Percentiles rank a stretch among this genome's conserved stretches.
Evolutionary conservation across 139 green algal species (phyloP).

Genomic region (Astrephomene gubernaculifera): DNA sequence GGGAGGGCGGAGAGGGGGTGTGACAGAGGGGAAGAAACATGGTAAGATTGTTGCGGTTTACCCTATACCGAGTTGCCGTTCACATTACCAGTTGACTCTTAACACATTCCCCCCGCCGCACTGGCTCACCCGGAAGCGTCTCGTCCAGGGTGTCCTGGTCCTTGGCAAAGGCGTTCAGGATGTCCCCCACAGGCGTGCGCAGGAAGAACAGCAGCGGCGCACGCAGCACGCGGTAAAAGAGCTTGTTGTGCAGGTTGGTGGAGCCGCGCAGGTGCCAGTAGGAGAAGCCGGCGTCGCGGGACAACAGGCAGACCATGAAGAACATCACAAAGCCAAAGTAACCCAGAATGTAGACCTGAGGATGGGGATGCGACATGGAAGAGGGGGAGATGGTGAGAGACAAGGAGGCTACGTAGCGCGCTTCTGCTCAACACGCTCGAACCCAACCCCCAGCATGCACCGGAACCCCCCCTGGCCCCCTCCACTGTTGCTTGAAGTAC

Average conservation of each 20-base stretch:
- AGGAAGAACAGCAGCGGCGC: conserved; percentile 70
- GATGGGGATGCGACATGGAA: not conserved
- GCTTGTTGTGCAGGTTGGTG: conserved; percentile 61
- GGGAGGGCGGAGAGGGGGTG: not conserved
- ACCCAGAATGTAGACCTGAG: conserved; percentile 60
- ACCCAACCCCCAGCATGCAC: no score
- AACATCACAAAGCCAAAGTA: conserved; percentile 65
- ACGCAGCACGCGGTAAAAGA: conserved; percentile 66
- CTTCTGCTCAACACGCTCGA: no score
- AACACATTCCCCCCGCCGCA: not conserved
- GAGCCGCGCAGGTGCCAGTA: conserved; percentile 56
- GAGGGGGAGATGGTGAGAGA: no score
- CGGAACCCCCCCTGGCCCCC: no score
- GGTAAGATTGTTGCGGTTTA: no score
- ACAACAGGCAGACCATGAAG: conserved; percentile 67
- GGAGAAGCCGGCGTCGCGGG: conserved; percentile 59
- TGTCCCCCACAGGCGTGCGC: conserved; percentile 65
- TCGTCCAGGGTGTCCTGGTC: conserved; percentile 69
- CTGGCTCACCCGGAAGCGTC: conserved; percentile 46
- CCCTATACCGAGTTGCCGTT: no score
- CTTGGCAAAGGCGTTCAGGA: conserved; percentile 67
- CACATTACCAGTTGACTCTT: no score
- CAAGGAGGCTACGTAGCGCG: no score
- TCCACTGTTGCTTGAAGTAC: not conserved
- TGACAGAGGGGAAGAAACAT: no score